Base-by-base conservation (phyloP, 495 filamentous ascomycete species). In the Podospora conica region DNA sequence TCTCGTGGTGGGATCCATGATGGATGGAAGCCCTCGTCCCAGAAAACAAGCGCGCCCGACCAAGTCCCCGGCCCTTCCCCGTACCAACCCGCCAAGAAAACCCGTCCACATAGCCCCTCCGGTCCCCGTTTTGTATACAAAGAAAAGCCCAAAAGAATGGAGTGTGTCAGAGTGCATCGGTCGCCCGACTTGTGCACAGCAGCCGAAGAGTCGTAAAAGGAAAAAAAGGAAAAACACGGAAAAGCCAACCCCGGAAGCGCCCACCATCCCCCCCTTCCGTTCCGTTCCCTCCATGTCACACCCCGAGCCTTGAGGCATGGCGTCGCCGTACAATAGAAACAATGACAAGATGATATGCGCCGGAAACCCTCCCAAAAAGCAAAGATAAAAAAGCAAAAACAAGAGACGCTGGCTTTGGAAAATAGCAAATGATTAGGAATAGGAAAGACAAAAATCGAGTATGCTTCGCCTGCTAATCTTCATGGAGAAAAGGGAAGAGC, bases 391-490 rank as follows among this genome's bases (percentile, higher is more conserved):
- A 66, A 33, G 55, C 53, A 53, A 61, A 40, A 21, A 68, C 23
- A 73, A 64, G 65, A 60, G 23, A 53, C 40, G 40, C 40, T 48
- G 40, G 18, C 40, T 29, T 28, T 57, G 56, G 33, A 53, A 73
- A 67, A 66, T 60, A 56, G 68, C 64, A 68, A 24, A 66, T 62
- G 65, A 76, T 71, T 66, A 73, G 53, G 29, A 54, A 61, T 68
- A 61, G 53, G 64, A 33, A 65, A 66, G 40, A 27, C 31, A 40
- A 67, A 65, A 61, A 54, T 55, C 18, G 66, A 68, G 60, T 33
- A 59, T 67, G 73, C 73, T 72, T 48, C 70, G 75, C 73, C 72
- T 72, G 72, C 73, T 72, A 70, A 69, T 53, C 63, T 60, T 53
- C 18, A 48, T 64, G 60, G 60, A 66, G 63, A 55, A 57, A 64